Evolutionary conservation across 139 green algal species (phyloP), one percentile per base, ranked within the genome.

Genomic region (Nannochloris sp.): DNA sequence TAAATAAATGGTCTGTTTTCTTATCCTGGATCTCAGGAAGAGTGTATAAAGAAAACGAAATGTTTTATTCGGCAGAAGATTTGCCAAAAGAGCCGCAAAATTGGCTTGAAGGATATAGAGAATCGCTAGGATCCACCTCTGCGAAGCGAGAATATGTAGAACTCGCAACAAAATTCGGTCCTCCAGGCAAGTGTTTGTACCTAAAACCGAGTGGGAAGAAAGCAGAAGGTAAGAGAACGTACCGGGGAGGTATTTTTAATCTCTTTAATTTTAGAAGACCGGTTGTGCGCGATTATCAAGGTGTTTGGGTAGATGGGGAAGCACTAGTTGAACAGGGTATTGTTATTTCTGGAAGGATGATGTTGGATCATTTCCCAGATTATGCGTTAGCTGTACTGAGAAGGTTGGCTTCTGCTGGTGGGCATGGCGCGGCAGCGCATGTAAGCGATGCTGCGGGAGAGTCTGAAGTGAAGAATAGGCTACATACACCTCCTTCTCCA

Each of bases 311-410:
- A 29, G 61, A 67, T 6, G 37, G 56, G 45, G 13, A 65, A 31
- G 67, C 62, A 1, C 27, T 85, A 29, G 24, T 67, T 19, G 34
- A 42, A 2, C 55, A 85, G 39, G 79, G 79, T 14, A 72, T 85
- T n/a, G 53, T 83, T 32, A 47, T 85, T 1, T 74, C 64, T 3
- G 59, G 70, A 2, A 65, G 75, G 25, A 84, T 84, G 75, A 83
- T 83, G 78, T 66, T 65, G 14, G 80, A 79, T 66, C 74, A 80
- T 54, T 66, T 79, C 64, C 72, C 77, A 27, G 59, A 65, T 53
- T 65, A 65, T 65, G 27, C n/a, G 14, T 51, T 45, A 35, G 34
- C 33, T 1, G 6, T 65, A 13, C 34, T 65, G 59, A 32, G 39
- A 55, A 19, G 24, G 19, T 27, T 65, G 6, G 59, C 33, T 33